These are phyloP conservation scores for Corrigiola litoralis DNA, from an alignment of 179 eudicot genomes.

Conservation along the genomic window DNA sequence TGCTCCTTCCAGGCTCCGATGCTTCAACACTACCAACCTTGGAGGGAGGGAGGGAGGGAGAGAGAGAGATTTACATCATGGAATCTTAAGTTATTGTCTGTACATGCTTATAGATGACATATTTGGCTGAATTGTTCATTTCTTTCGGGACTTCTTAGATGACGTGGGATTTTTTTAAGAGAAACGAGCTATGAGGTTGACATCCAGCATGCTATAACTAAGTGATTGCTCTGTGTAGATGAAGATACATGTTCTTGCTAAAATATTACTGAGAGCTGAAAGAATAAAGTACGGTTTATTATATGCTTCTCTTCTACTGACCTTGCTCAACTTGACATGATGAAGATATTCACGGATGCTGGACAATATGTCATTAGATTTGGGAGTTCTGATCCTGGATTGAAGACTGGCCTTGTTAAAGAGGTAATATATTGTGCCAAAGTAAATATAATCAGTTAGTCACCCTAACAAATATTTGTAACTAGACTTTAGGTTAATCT, in stretches of 20 bases:
- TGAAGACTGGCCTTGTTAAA: constrained; percentile 35
- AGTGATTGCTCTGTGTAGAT: neutral
- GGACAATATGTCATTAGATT: constrained; percentile 95
- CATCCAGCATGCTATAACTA: neutral
- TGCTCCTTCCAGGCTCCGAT: neutral
- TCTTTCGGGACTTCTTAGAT: neutral
- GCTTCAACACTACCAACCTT: neutral
- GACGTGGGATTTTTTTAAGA: neutral
- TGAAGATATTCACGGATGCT: constrained; percentile 93
- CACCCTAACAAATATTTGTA: too few species aligned
- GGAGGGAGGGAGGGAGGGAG: neutral
- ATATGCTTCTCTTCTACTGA: constrained; percentile 1
- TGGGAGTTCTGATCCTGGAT: constrained; percentile 53
- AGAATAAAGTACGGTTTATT: neutral
- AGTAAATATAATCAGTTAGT: too few species aligned
- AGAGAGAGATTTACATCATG: neutral
- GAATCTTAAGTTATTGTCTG: too few species aligned
- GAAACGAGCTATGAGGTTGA: neutral
- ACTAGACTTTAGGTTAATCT: constrained; percentile 3
- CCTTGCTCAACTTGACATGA: neutral
- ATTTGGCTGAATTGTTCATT: too few species aligned
- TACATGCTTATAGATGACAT: too few species aligned
- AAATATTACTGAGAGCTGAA: neutral
- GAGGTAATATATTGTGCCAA: constrained; percentile 37
- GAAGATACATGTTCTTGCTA: neutral